Percentiles rank a stretch among this genome's conserved stretches.
Evolutionary conservation across 164 flowering plant species (phyloP).

Genomic region (Chloranthus sessilifolius): DNA sequence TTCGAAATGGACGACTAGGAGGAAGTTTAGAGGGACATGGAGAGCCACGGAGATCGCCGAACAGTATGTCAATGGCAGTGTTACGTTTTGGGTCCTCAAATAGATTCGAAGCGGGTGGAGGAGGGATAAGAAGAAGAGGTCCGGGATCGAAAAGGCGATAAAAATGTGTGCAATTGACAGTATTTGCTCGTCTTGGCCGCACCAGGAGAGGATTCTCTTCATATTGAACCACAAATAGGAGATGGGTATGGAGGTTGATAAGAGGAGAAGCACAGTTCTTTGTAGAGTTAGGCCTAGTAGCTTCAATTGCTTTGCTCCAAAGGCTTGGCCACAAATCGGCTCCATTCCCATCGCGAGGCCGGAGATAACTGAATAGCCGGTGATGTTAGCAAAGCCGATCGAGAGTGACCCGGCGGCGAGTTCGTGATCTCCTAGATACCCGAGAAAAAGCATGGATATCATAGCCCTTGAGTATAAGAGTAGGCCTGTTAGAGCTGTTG

Average conservation of each 20-base stretch:
- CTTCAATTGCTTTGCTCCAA: slow-evolving; percentile 23
- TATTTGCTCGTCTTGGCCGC: slow-evolving; percentile 25
- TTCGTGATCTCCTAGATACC: slow-evolving; percentile 23
- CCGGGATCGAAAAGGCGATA: slow-evolving; percentile 26
- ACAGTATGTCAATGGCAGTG: slow-evolving; percentile 19
- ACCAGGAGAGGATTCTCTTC: slow-evolving; percentile 24
- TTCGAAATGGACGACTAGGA: slow-evolving; percentile 15
- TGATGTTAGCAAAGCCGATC: slow-evolving; percentile 27
- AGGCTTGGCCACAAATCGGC: slow-evolving; percentile 29
- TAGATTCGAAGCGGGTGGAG: slow-evolving; percentile 28
- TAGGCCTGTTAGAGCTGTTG: slow-evolving; percentile 22
- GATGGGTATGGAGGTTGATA: slow-evolving; percentile 19
- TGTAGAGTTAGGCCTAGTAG: slow-evolving; percentile 23
- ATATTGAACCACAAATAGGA: slow-evolving; percentile 24
- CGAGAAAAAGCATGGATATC: slow-evolving; percentile 26
- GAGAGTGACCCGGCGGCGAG: slow-evolving; percentile 29
- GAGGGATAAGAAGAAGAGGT: slow-evolving; percentile 22
- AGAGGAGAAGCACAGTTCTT: slow-evolving; percentile 22
- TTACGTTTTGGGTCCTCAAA: slow-evolving; percentile 20
- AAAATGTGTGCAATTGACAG: slow-evolving; percentile 21
- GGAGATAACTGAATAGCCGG: slow-evolving; percentile 27
- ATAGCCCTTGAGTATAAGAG: slow-evolving; percentile 22
- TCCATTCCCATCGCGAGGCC: slow-evolving; percentile 32
- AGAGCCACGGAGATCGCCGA: slow-evolving; percentile 16
- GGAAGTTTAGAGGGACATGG: slow-evolving; percentile 17